phyloP scores from a whole-genome alignment of 108 stramenopile species.

The Fragilaria radians region DNA sequence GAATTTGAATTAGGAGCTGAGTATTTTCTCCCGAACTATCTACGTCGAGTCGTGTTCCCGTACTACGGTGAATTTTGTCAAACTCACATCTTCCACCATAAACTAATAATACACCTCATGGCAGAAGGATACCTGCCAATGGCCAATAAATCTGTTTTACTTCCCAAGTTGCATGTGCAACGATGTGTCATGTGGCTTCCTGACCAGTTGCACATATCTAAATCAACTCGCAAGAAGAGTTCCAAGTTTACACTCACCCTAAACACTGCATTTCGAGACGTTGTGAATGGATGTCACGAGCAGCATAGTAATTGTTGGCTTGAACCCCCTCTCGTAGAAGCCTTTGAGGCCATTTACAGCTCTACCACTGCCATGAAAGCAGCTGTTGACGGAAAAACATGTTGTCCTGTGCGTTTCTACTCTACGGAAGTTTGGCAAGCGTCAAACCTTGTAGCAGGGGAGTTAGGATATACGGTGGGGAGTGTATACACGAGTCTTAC shows the following conservation, averaged over 20 bases:
- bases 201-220: constrained; percentile 54
- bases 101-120: constrained; percentile 72
- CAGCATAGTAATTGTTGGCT: constrained; percentile 84
- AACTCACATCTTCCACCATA: constrained; percentile 46
- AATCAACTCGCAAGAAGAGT: constrained; percentile 62
- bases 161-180: constrained; percentile 77
- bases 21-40: constrained; percentile 40
- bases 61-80: constrained; percentile 72
- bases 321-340: constrained; percentile 61
- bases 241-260: constrained; percentile 49
- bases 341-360: constrained; percentile 39
- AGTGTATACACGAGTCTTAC: constrained; percentile 74
- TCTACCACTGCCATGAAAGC: constrained; percentile 3
- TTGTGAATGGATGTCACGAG: constrained; percentile 65
- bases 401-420: constrained; percentile 56
- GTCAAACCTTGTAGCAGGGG: constrained; percentile 66
- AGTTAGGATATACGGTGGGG: constrained; percentile 80
- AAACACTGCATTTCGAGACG: constrained; percentile 58
- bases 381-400: constrained; percentile 1
- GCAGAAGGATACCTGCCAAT: constrained; percentile 83
- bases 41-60: constrained; percentile 36
- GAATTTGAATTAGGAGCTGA: too few species aligned
- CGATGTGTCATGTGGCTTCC: constrained; percentile 57
- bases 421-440: constrained; percentile 73
- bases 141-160: constrained; percentile 40